Conservation (phyloP, 805 yeast species). For the Blastobotrys chiropterorum region DNA sequence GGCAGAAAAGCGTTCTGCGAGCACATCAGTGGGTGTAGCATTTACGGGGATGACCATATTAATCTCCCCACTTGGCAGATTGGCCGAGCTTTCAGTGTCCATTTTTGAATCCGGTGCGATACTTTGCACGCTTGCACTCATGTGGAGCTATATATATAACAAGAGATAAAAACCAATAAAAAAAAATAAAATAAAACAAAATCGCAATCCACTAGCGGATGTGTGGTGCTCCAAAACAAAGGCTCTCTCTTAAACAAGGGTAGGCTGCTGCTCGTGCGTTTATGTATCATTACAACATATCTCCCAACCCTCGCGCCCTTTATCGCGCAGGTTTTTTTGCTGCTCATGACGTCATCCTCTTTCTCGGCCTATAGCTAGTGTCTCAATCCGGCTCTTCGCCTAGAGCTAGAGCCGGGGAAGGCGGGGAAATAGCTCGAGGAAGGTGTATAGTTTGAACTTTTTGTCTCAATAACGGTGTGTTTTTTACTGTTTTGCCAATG, state of each 20-base stretch:
- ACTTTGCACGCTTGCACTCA: background rate
- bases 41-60: constrained; percentile 41
- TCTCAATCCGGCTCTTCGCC: background rate
- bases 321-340: background rate
- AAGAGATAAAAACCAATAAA: background rate
- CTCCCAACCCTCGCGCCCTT: background rate
- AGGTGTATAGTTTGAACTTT: no score
- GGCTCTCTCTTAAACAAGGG: background rate
- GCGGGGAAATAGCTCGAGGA: no score
- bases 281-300: background rate
- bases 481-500: no score
- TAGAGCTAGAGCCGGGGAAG: no score
- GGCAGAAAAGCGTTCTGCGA: constrained; percentile 76
- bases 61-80: background rate
- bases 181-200: no score
- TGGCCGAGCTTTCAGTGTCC: background rate
- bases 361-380: no score
- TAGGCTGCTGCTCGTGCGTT: background rate
- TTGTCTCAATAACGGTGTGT: no score
- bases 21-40: constrained; percentile 78
- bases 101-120: background rate
- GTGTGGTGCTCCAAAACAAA: background rate
- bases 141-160: background rate
- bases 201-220: background rate
- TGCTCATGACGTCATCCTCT: background rate